A percentile compares a stretch with the other conserved stretches of the same genome.
phyloP scores from a whole-genome alignment of 2,329 filamentous ascomycete species.

The Penicillium sp. region DNA sequence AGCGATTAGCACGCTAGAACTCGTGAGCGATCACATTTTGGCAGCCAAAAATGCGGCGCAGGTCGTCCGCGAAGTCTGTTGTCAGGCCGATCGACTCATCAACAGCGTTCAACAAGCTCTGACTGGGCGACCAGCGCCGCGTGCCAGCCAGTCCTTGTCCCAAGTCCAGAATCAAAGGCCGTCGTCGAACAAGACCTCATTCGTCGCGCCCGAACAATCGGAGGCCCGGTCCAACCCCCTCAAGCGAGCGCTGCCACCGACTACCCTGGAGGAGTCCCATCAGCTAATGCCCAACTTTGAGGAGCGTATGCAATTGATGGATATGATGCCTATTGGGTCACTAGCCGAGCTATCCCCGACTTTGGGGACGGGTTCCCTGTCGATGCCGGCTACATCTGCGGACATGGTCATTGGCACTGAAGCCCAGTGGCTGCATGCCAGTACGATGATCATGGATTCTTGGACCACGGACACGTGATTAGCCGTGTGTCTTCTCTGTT shows the following conservation, averaged over 20 bases:
- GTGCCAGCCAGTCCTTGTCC: neutral
- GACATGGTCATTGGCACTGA: neutral
- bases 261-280: neutral
- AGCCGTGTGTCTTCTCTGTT: neutral
- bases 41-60: constrained; percentile 24
- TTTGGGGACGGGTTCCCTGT: neutral
- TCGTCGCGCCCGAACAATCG: neutral
- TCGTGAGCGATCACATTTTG: constrained; percentile 33
- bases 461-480: neutral
- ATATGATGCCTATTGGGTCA: neutral
- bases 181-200: too few species aligned
- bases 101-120: neutral
- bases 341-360: neutral
- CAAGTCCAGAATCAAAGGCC: neutral
- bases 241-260: neutral
- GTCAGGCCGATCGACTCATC: neutral
- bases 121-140: neutral
- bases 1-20: constrained; percentile 37
- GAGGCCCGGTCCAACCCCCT: neutral
- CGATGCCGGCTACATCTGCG: neutral
- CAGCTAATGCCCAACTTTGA: neutral
- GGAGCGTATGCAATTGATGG: neutral
- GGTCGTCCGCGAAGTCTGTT: neutral
- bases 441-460: neutral
- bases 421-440: neutral